phyloP scores from a whole-genome alignment of 2,329 filamentous ascomycete genomes.

The Drechslerella dactyloides region DNA sequence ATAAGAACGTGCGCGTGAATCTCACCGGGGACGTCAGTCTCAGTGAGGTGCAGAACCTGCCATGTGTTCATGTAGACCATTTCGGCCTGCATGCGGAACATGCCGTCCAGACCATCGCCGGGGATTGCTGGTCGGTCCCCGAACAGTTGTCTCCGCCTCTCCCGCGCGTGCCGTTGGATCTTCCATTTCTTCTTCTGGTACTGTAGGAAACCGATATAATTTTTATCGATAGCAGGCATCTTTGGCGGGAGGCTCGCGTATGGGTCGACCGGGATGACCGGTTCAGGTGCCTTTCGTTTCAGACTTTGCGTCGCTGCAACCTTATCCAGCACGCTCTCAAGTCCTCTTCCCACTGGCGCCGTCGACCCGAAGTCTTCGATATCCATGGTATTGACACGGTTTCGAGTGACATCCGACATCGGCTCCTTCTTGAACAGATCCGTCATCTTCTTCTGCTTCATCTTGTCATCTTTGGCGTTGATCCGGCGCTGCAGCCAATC shows the following conservation, averaged over 20 bases:
- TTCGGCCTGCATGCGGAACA: slow-evolving; percentile 92
- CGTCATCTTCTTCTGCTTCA: slow-evolving; percentile 99
- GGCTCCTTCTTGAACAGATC: slow-evolving; percentile 71
- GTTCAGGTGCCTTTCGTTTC: slow-evolving; percentile 77
- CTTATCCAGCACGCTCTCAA: slow-evolving; percentile 63
- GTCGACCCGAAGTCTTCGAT: slow-evolving; percentile 81
- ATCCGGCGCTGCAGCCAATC: slow-evolving; percentile 96
- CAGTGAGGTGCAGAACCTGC: slow-evolving; percentile 87
- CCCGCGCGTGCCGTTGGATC: slow-evolving; percentile 88
- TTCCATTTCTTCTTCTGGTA: slow-evolving; percentile 99
- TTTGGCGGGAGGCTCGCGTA: slow-evolving; percentile 79
- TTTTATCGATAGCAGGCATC: slow-evolving; percentile 83
- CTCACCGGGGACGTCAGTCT: slow-evolving; percentile 82
- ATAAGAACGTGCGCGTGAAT: slow-evolving; percentile 90
- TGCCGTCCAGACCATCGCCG: slow-evolving; percentile 69
- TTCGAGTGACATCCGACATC: slow-evolving; percentile 31
- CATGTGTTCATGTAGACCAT: slow-evolving; percentile 88
- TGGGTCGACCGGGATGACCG: slow-evolving; percentile 72
- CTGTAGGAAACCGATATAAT: slow-evolving; percentile 85
- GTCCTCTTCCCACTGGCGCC: slow-evolving; percentile 70
- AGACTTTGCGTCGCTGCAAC: slow-evolving; percentile 65
- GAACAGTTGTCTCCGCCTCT: slow-evolving; percentile 86
- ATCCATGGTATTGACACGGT: slow-evolving; percentile 24
- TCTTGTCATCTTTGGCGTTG: slow-evolving; percentile 91
- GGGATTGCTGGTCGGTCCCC: slow-evolving; percentile 75